Evolutionary conservation across 202 grass and related monocot genomes (phyloP).

Genomic region (Elaeis oleifera): DNA sequence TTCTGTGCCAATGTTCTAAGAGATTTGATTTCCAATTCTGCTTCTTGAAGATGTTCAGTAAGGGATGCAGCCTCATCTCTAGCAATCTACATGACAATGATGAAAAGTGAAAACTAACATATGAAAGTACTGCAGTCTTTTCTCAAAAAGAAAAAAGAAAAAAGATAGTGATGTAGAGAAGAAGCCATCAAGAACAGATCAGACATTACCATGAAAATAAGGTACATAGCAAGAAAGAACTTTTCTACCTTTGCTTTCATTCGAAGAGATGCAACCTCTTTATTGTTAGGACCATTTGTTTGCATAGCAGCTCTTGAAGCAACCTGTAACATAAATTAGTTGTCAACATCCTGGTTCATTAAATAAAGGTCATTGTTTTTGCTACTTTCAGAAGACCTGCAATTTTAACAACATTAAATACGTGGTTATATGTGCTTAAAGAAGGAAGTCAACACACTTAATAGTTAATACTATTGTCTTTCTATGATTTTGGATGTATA

Average conservation of each 20-base stretch:
- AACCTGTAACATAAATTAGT: slow-evolving; percentile 35
- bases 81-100: slow-evolving; percentile 25
- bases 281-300: slow-evolving; percentile 30
- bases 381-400: not conserved
- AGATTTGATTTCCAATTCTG: slow-evolving; percentile 58
- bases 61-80: slow-evolving; percentile 36
- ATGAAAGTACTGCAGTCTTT: too few relatives aligned
- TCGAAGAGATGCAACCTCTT: slow-evolving; percentile 37
- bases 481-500: too few relatives aligned
- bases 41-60: slow-evolving; percentile 37
- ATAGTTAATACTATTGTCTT: too few relatives aligned
- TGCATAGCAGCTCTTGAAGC: slow-evolving; percentile 42
- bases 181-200: too few relatives aligned
- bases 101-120: too few relatives aligned
- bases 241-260: slow-evolving; percentile 46
- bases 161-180: too few relatives aligned
- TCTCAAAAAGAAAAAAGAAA: too few relatives aligned
- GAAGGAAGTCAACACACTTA: too few relatives aligned
- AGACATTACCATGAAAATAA: too few relatives aligned
- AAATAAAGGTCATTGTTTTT: not conserved
- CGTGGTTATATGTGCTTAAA: too few relatives aligned
- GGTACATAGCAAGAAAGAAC: not conserved
- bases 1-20: slow-evolving; percentile 52
- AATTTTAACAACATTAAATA: too few relatives aligned
- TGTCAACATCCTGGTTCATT: slow-evolving; percentile 17